phyloP scores from a whole-genome alignment of 192 early-diverging fungal genomes.

The Dissophora ornata region DNA sequence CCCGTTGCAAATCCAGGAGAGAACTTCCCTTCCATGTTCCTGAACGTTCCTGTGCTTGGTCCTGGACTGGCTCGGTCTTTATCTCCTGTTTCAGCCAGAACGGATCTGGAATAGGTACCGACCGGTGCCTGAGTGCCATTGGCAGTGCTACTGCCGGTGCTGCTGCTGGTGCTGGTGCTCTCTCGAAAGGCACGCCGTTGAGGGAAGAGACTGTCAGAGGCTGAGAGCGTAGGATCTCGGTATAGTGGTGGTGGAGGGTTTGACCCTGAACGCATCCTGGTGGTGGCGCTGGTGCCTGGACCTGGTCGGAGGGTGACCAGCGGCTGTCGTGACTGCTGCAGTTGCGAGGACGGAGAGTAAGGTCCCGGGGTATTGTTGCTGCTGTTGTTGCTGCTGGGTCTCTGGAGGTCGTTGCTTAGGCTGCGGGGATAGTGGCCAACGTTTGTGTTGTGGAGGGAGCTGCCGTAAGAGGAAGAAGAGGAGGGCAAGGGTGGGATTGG shows the following conservation, averaged over 20 bases:
- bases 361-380: neutral
- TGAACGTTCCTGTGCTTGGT: neutral
- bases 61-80: constrained; percentile 5
- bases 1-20: neutral
- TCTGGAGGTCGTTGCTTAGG: neutral
- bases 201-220: constrained; percentile 8
- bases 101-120: constrained; percentile 8
- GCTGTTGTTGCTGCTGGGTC: neutral
- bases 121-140: neutral
- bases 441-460: neutral
- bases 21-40: neutral
- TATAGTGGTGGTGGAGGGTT: constrained; percentile 23
- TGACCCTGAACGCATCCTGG: constrained; percentile 34
- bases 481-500: constrained; percentile 3
- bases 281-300: neutral
- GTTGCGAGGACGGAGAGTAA: constrained; percentile 8
- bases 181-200: constrained; percentile 12
- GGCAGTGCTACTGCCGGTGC: constrained; percentile 3
- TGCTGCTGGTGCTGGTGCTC: constrained; percentile 9
- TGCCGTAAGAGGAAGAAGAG: neutral
- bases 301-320: constrained; percentile 1
- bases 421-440: neutral
- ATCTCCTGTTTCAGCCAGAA: constrained; percentile 1
- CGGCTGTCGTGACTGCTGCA: constrained; percentile 27
- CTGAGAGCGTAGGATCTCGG: constrained; percentile 10